Conservation (phyloP, 1,139 yeast species). For the Saccharomyces hybrid region DNA sequence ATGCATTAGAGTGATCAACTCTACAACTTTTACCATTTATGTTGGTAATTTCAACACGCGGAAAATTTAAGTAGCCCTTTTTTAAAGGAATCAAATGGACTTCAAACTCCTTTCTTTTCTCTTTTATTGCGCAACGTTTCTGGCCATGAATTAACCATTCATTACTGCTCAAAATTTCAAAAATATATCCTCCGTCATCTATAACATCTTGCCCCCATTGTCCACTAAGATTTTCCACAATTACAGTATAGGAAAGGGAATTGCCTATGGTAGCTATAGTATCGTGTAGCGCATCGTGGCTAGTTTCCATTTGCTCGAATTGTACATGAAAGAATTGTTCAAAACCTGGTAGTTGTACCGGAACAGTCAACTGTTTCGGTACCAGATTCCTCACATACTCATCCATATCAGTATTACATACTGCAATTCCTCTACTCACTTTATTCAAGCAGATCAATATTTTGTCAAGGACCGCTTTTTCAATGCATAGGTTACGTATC, state of each 20-base stretch:
- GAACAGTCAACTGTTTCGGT: conserved; percentile 19
- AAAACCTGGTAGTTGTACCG: conserved; percentile 24
- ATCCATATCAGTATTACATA: conserved; percentile 17
- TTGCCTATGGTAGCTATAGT: conserved; percentile 14
- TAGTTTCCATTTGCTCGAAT: conserved; percentile 7
- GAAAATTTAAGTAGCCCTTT: conserved; percentile 65
- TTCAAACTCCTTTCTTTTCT: conserved; percentile 27
- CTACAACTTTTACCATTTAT: conserved; percentile 42
- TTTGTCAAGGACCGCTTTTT: conserved; percentile 10
- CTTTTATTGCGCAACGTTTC: conserved; percentile 18
- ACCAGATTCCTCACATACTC: conserved; percentile 17
- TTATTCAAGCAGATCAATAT: conserved; percentile 15
- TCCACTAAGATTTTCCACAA: conserved; percentile 14
- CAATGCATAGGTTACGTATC: conserved; percentile 10
- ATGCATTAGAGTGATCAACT: conserved; percentile 56
- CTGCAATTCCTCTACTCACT: conserved; percentile 13
- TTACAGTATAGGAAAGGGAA: conserved; percentile 16
- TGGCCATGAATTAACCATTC: conserved; percentile 32
- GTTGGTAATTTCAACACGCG: conserved; percentile 46
- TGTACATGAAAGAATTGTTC: conserved; percentile 21
- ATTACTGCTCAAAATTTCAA: conserved; percentile 23
- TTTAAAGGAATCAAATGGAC: conserved; percentile 62
- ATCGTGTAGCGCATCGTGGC: background rate
- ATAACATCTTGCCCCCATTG: conserved; percentile 15
- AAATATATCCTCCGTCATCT: conserved; percentile 8